These are phyloP conservation scores for Pythium sp. DNA, from an alignment of 352 stramenopile genomes.

Conservation along the genomic window DNA sequence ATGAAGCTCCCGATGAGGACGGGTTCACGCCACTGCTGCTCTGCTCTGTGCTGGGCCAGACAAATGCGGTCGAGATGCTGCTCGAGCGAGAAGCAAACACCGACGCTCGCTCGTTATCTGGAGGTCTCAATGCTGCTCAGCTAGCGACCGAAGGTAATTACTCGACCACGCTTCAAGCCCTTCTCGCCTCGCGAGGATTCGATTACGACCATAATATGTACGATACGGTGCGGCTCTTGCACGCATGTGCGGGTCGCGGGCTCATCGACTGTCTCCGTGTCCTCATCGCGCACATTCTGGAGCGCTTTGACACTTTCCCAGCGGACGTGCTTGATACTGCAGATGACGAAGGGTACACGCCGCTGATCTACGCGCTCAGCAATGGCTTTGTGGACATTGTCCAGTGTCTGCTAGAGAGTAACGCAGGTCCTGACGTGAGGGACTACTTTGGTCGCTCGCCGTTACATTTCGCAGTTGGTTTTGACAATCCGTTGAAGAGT, in stretches of 20 bases:
- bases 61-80: slow-evolving; percentile 62
- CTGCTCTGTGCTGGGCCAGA: slow-evolving; percentile 54
- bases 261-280: slow-evolving; percentile 53
- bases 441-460: slow-evolving; percentile 67
- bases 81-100: slow-evolving; percentile 64
- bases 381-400: slow-evolving; percentile 51
- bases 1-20: slow-evolving; percentile 63
- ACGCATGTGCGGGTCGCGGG: slow-evolving; percentile 57
- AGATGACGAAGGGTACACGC: slow-evolving; percentile 75
- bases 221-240: slow-evolving; percentile 52
- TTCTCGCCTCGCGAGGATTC: slow-evolving; percentile 55
- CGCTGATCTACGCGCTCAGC: slow-evolving; percentile 74
- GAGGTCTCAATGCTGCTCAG: slow-evolving; percentile 45
- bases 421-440: slow-evolving; percentile 50
- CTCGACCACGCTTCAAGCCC: slow-evolving; percentile 33
- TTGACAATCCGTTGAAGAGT: slow-evolving; percentile 16
- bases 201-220: slow-evolving; percentile 31
- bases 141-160: slow-evolving; percentile 68
- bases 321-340: slow-evolving; percentile 36
- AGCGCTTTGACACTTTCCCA: slow-evolving; percentile 23
- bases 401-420: slow-evolving; percentile 51
- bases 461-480: slow-evolving; percentile 61
- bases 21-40: slow-evolving; percentile 66
- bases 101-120: slow-evolving; percentile 31
- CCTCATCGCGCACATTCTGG: slow-evolving; percentile 43